phyloP scores from a whole-genome alignment of 139 green algal genomes.

The Pleodorina starrii region DNA sequence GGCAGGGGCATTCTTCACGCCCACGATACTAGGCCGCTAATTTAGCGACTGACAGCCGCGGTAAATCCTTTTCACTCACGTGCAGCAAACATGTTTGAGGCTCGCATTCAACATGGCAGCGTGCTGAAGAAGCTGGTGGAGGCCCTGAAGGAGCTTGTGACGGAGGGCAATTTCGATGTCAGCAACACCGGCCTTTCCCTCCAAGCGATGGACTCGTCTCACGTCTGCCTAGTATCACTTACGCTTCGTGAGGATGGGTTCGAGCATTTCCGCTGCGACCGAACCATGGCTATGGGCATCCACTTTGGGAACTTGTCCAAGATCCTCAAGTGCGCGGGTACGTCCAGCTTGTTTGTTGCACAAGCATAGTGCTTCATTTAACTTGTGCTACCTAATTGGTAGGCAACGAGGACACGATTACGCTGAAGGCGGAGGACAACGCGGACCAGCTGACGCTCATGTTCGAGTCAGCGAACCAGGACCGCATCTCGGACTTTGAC shows the following conservation, averaged over 20 bases:
- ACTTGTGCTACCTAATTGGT: not conserved
- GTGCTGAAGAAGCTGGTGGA: slow-evolving; percentile 96
- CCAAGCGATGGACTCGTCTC: slow-evolving; percentile 98
- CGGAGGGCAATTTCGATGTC: slow-evolving; percentile 98
- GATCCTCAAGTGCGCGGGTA: slow-evolving; percentile 97
- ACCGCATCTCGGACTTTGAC: slow-evolving; percentile 91
- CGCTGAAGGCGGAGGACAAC: slow-evolving; percentile 96
- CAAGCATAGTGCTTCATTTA: not conserved
- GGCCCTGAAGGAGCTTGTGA: slow-evolving; percentile 97
- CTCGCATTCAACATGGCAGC: slow-evolving; percentile 76
- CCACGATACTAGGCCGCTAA: no score
- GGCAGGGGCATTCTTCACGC: no score
- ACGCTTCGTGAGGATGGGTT: slow-evolving; percentile 92
- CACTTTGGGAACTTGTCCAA: slow-evolving; percentile 96
- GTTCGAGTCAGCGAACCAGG: slow-evolving; percentile 89
- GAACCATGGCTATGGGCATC: slow-evolving; percentile 93
- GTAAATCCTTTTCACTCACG: not conserved
- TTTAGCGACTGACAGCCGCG: not conserved
- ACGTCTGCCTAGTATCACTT: slow-evolving; percentile 95
- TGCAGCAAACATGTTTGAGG: slow-evolving; percentile 83
- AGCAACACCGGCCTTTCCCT: slow-evolving; percentile 78
- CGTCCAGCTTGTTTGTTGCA: not conserved
- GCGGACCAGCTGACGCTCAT: slow-evolving; percentile 96
- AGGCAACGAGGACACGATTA: slow-evolving; percentile 97
- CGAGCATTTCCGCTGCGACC: slow-evolving; percentile 98